phyloP scores from a whole-genome alignment of 2,329 filamentous ascomycete species.

The Microthyrium microscopicum region DNA sequence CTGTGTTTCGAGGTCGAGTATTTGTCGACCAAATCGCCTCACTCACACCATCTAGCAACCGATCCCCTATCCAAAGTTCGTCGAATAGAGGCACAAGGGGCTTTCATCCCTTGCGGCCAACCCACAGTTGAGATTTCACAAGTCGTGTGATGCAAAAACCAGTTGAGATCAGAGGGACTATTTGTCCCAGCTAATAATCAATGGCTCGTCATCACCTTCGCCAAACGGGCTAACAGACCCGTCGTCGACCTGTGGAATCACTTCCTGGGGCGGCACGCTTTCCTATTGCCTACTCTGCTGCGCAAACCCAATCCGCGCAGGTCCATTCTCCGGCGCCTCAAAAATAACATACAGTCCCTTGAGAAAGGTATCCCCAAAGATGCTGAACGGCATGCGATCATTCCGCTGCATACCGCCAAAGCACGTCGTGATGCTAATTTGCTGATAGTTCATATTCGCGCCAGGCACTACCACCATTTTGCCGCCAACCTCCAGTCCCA shows the following conservation, averaged over 20 bases:
- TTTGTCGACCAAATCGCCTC: background rate
- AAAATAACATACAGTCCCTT: slow-evolving; percentile 65
- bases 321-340: slow-evolving; percentile 29
- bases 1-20: background rate
- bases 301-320: slow-evolving; percentile 28
- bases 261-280: slow-evolving; percentile 2
- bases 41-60: background rate
- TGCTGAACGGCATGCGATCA: slow-evolving; percentile 41
- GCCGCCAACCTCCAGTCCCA: slow-evolving; percentile 33
- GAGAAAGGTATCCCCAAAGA: slow-evolving; percentile 65
- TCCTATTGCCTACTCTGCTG: slow-evolving; percentile 17
- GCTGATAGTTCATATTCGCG: slow-evolving; percentile 6
- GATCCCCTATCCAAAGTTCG: background rate
- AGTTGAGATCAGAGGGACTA: too few relatives aligned
- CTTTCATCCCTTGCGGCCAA: background rate
- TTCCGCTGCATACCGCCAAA: slow-evolving; percentile 61
- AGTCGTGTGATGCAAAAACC: too few relatives aligned
- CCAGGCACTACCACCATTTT: slow-evolving; percentile 31
- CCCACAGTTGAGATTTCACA: background rate
- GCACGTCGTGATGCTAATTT: slow-evolving; percentile 27
- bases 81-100: background rate
- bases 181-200: too few relatives aligned
- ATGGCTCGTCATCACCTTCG: background rate
- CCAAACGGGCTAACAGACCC: background rate
- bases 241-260: background rate